Base-by-base conservation (phyloP, 371 early-diverging fungal genomes). In the Amoeboaphelidium occidentale region DNA sequence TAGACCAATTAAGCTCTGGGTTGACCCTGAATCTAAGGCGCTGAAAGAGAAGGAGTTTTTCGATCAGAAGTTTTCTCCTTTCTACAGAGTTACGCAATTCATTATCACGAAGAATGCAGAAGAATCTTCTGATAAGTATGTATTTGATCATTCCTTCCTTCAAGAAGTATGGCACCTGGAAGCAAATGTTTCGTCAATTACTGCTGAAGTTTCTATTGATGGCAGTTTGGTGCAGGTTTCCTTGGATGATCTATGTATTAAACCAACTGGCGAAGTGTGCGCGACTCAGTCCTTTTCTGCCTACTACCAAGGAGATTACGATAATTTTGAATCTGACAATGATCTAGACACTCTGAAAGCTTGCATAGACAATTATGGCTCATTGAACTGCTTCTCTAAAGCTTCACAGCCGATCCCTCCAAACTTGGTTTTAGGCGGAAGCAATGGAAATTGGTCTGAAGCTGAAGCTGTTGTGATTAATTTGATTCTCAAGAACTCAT, bases 221-320 rank as follows among this genome's bases (percentile, higher is more conserved):
- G 44, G 24, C 6, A 10, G 12, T 4, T 25, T 4, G 4, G 3
- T 25, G 4, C 17, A 47, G 24, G 47, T 39, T 32, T 1, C 64
- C 0, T 55, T 81, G 17, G 56, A 67, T 23, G 75, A 79, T 48
- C 59, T 81, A n/a, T 81, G 81, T 51, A 66, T 76, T 45, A 69
- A 72, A 48, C 81, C 81, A 1, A 70, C 62, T 22, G 74, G 70
- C 0, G 71, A 73, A 27, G 72, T 61, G 1, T 81, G 81, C 52
- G 69, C 75, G 25, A 62, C 76, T 17, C 77, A 79, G 51, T 77
- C 78, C 1, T 67, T 78, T 3, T 73, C 81, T 6, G 79, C 78
- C 0, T 80, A 78, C 54, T 80, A 76, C 75, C 64, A 72, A 50
- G 63, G 69, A n/a, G 70, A 75, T 46, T 53, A 68, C 3, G 46